Percentiles rank a stretch among this genome's conserved stretches.
These are phyloP conservation scores for Coemansia sp. DNA, from an alignment of 192 early-diverging fungal genomes.

Conservation along the genomic window DNA sequence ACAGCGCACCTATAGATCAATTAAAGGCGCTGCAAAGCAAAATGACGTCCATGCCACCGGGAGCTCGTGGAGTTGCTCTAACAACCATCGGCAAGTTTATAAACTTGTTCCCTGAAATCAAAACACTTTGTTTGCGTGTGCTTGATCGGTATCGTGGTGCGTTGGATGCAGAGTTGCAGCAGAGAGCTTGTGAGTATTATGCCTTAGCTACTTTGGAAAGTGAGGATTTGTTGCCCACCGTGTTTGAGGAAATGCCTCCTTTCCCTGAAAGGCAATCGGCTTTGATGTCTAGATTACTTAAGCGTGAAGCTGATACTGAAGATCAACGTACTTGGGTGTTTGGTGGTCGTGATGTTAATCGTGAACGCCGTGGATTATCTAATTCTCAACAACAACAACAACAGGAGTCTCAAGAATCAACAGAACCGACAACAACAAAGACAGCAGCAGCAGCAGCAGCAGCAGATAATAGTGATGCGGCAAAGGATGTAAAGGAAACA, in stretches of 20 bases:
- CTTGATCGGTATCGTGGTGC: conserved; percentile 86
- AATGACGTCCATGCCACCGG: conserved; percentile 72
- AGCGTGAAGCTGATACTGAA: conserved; percentile 86
- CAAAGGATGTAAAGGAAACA: not conserved
- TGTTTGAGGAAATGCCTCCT: conserved; percentile 98
- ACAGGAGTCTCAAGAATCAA: not conserved
- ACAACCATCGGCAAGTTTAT: conserved; percentile 94
- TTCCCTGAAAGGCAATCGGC: conserved; percentile 94
- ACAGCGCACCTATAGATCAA: conserved; percentile 86
- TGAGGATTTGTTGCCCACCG: conserved; percentile 83
- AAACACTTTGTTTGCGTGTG: conserved; percentile 77
- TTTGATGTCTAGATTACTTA: conserved; percentile 74
- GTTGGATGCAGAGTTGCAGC: conserved; percentile 94
- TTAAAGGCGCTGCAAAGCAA: conserved; percentile 93
- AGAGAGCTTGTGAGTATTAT: conserved; percentile 96
- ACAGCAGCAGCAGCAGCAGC: not conserved
- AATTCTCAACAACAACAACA: not conserved
- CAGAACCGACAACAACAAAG: no score
- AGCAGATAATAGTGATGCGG: no score
- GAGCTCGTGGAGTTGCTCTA: conserved; percentile 80
- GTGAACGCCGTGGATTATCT: conserved; percentile 40
- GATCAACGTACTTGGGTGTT: conserved; percentile 95
- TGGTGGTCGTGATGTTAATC: conserved; percentile 81
- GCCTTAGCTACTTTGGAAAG: conserved; percentile 76
- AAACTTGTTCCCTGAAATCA: conserved; percentile 98